phyloP scores from a whole-genome alignment of 2,329 filamentous ascomycete species.

The Fusarium sp. region DNA sequence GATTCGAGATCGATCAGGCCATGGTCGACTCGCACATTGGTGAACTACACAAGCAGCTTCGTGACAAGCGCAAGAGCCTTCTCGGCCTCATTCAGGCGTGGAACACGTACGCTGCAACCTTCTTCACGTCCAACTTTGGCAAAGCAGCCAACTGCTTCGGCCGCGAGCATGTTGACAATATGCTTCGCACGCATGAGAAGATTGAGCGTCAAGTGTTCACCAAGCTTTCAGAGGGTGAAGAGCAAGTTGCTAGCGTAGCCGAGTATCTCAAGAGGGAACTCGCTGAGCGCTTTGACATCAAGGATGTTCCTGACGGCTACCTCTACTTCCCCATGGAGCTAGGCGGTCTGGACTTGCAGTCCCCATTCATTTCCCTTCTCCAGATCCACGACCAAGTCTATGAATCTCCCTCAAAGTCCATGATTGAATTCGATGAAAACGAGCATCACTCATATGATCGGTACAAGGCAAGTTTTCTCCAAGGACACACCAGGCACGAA shows the following conservation, averaged over 20 bases:
- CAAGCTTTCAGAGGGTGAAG: constrained; percentile 43
- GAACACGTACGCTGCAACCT: constrained; percentile 68
- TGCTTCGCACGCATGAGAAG: constrained; percentile 65
- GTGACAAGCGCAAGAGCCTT: constrained; percentile 65
- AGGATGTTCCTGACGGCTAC: constrained; percentile 61
- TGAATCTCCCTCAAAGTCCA: constrained; percentile 49
- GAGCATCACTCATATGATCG: constrained; percentile 56
- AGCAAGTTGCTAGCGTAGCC: constrained; percentile 61
- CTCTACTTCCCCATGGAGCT: constrained; percentile 63
- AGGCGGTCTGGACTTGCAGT: constrained; percentile 64
- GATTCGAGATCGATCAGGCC: constrained; percentile 72
- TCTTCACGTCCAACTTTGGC: constrained; percentile 69
- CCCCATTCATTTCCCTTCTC: constrained; percentile 61
- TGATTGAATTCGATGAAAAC: constrained; percentile 54
- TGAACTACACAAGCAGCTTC: constrained; percentile 72
- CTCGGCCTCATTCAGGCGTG: constrained; percentile 64
- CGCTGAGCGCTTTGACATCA: constrained; percentile 64
- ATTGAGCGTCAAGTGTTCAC: constrained; percentile 66
- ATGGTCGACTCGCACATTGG: constrained; percentile 72
- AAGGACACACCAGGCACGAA: constrained; percentile 21
- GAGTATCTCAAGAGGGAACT: constrained; percentile 70
- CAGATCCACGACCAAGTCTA: constrained; percentile 57
- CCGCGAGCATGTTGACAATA: constrained; percentile 65
- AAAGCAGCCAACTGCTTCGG: constrained; percentile 67
- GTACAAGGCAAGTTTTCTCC: constrained; percentile 56